phyloP scores from a whole-genome alignment of 371 early-diverging fungal species.

The Apophysomyces variabilis region DNA sequence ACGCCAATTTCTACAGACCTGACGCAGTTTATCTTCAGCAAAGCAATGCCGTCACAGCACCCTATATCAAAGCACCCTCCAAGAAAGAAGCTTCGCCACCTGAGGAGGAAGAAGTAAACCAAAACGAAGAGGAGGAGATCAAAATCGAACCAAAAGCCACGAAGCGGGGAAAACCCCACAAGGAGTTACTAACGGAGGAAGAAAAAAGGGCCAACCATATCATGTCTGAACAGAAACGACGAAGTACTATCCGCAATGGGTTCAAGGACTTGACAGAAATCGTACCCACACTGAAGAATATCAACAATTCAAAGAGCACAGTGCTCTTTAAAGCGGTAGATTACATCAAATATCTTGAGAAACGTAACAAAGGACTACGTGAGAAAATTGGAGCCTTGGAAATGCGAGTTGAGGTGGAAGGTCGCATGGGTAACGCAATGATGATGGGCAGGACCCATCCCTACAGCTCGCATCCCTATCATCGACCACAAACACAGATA shows the following conservation, averaged over 20 bases:
- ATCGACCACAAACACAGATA: slow-evolving; percentile 11
- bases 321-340: slow-evolving; percentile 62
- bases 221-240: slow-evolving; percentile 87
- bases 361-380: slow-evolving; percentile 45
- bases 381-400: slow-evolving; percentile 55
- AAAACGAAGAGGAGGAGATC: slow-evolving; percentile 17
- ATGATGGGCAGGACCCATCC: slow-evolving; percentile 11
- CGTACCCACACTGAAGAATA: slow-evolving; percentile 73
- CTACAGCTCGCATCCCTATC: background rate
- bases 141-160: slow-evolving; percentile 21
- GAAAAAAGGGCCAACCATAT: slow-evolving; percentile 92
- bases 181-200: slow-evolving; percentile 79
- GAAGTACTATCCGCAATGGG: slow-evolving; percentile 84
- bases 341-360: slow-evolving; percentile 48
- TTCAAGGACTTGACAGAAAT: slow-evolving; percentile 82
- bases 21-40: slow-evolving; percentile 35
- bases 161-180: slow-evolving; percentile 37
- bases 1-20: slow-evolving; percentile 10
- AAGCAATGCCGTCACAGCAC: slow-evolving; percentile 31
- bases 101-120: background rate
- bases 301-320: slow-evolving; percentile 60
- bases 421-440: slow-evolving; percentile 16
- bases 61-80: slow-evolving; percentile 22
- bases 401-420: slow-evolving; percentile 40
- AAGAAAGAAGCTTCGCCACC: slow-evolving; percentile 1